Conservation (phyloP, 768 basidiomycete genomes). For the Cyclocybe cylindracea region DNA sequence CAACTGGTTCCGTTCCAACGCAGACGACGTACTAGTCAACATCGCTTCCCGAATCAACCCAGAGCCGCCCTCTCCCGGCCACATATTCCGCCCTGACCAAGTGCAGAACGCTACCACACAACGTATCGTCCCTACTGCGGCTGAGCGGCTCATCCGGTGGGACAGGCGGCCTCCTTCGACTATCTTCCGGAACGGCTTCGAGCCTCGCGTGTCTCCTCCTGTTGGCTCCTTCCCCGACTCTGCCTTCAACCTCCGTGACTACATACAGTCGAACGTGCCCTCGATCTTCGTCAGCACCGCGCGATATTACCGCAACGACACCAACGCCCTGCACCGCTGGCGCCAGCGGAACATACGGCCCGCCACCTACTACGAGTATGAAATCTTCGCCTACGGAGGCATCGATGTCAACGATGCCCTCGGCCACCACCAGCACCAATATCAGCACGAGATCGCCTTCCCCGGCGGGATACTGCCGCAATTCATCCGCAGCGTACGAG, state of each 20-base stretch:
- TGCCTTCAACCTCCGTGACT: neutral
- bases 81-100: too few relatives aligned
- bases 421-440: neutral
- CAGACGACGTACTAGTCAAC: too few relatives aligned
- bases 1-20: too few relatives aligned
- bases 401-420: constrained; percentile 1
- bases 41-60: too few relatives aligned
- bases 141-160: too few relatives aligned
- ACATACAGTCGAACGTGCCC: neutral
- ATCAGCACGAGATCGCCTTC: constrained; percentile 1
- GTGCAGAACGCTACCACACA: too few relatives aligned
- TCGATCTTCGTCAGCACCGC: constrained; percentile 2
- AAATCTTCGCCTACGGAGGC: neutral
- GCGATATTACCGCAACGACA: neutral
- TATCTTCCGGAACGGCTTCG: too few relatives aligned
- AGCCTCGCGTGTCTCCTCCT: too few relatives aligned
- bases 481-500: neutral
- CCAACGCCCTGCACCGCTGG: neutral
- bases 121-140: too few relatives aligned
- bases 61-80: too few relatives aligned
- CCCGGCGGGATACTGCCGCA: neutral
- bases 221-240: too few relatives aligned
- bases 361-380: neutral
- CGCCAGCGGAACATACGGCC: neutral
- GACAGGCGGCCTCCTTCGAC: too few relatives aligned